These are phyloP conservation scores for Saccharomyces hybrid DNA, from an alignment of 1,139 yeast species.

Conservation along the genomic window DNA sequence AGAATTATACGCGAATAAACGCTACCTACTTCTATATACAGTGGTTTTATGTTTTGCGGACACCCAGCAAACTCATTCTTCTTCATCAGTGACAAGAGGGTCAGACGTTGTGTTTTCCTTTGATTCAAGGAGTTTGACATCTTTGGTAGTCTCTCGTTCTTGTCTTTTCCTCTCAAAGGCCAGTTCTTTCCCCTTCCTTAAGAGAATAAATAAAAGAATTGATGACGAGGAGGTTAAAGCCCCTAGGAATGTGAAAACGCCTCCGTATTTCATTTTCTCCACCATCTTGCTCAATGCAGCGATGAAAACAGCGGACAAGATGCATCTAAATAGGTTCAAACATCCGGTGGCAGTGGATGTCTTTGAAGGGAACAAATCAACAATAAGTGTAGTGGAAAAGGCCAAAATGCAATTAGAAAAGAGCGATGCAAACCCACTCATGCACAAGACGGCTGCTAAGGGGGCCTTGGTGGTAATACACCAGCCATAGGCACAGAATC, in stretches of 20 bases:
- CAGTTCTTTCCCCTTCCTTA: conserved; percentile 24
- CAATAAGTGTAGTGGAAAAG: conserved; percentile 46
- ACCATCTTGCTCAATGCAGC: conserved; percentile 56
- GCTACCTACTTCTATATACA: background rate
- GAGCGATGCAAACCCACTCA: conserved; percentile 47
- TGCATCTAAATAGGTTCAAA: conserved; percentile 51
- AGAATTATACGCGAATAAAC: background rate
- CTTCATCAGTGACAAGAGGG: background rate
- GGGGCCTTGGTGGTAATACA: conserved; percentile 43
- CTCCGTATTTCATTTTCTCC: conserved; percentile 45
- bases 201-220: conserved; percentile 18
- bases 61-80: background rate
- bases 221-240: conserved; percentile 32
- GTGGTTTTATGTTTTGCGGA: background rate
- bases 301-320: conserved; percentile 50
- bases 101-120: background rate
- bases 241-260: conserved; percentile 52
- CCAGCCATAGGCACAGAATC: conserved; percentile 63
- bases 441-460: conserved; percentile 49
- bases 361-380: conserved; percentile 51
- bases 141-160: conserved; percentile 23
- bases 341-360: conserved; percentile 55
- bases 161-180: conserved; percentile 10
- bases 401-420: conserved; percentile 47
- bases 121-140: background rate